Conservation (phyloP, 768 basidiomycete species). For the Rhizopogon vesiculosus region DNA sequence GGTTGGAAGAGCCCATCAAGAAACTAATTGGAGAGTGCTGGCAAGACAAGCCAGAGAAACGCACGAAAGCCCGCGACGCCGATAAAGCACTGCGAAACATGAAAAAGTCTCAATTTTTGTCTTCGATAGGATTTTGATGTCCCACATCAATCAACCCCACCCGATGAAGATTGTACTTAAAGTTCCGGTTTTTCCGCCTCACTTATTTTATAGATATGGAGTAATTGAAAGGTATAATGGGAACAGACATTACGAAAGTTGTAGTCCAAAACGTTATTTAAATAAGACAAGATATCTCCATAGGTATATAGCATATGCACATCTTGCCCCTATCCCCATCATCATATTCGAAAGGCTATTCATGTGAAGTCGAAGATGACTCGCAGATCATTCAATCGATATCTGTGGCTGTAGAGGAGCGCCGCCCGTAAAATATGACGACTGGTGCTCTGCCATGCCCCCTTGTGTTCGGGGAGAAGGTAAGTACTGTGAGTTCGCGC, state of each 20-base stretch:
- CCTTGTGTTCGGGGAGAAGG: conserved; percentile 32
- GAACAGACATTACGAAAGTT: conserved; percentile 13
- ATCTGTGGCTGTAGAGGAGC: conserved; percentile 55
- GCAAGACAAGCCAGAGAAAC: background rate
- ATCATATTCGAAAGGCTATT: conserved; percentile 5
- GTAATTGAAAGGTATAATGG: conserved; percentile 4
- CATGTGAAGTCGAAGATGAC: background rate
- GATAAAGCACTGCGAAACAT: background rate
- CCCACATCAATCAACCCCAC: too few species aligned
- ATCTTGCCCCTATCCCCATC: background rate
- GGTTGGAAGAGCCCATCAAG: background rate
- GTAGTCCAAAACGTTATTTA: conserved; percentile 11
- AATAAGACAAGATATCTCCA: conserved; percentile 7
- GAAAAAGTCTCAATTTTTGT: background rate
- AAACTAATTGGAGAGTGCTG: conserved; percentile 1
- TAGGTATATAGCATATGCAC: background rate
- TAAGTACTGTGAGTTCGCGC: conserved; percentile 41
- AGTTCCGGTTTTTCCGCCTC: background rate
- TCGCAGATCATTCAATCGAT: conserved; percentile 61
- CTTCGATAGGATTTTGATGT: background rate
- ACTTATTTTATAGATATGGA: too few species aligned
- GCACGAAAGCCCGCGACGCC: background rate
- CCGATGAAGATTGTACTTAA: background rate
- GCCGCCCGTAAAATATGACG: conserved; percentile 46
- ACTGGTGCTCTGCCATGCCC: conserved; percentile 42